Base-by-base conservation (phyloP, 1,139 yeast genomes). In the Saccharomyces hybrid region DNA sequence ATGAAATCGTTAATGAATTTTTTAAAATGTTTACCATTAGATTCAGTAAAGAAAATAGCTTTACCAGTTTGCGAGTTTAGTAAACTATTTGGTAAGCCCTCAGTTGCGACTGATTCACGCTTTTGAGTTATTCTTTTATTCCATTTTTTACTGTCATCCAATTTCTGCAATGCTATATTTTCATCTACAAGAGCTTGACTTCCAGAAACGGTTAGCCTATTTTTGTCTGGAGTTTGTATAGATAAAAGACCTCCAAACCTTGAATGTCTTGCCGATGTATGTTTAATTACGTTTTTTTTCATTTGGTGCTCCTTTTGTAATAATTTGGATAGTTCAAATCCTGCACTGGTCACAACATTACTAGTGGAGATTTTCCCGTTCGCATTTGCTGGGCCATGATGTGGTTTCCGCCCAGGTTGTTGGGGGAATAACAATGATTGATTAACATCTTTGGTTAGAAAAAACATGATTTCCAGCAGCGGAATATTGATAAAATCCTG, bases 221-320 rank as follows among this genome's bases (percentile, higher is more conserved):
- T 80, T 56, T 78, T 77, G 55, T 79, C 80, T 12, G 78, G 75
- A 28, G 82, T 78, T 57, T 84, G 81, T 31, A 90, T 76, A 1
- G 96, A 84, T 9, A 90, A 71, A 60, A 91, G 74, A 0, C 98
- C 84, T 1, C 99, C 99, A 73, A 93, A 93, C 48, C 96, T 78
- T 3, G 95, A 93, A 66, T 93, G 99, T 53, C 99, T 78, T 0
- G 91, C 80, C 1, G 86, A 81, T 3, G 81, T 74, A 52, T 77
- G 75, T 60, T 77, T 79, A 16, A 78, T 75, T 47, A 81, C 81
- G 19, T 72, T 69, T 50, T 73, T 76, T 59, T 80, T 82, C 59
- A 83, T 70, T 47, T 75, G 75, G 34, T 76, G 74, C 66, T 89
- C 97, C 52, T 78, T 77, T 2, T 74, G 71, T 24, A 90, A 73